These are phyloP conservation scores for Xylariales sp. DNA, from an alignment of 2,329 filamentous ascomycete genomes.

Conservation along the genomic window DNA sequence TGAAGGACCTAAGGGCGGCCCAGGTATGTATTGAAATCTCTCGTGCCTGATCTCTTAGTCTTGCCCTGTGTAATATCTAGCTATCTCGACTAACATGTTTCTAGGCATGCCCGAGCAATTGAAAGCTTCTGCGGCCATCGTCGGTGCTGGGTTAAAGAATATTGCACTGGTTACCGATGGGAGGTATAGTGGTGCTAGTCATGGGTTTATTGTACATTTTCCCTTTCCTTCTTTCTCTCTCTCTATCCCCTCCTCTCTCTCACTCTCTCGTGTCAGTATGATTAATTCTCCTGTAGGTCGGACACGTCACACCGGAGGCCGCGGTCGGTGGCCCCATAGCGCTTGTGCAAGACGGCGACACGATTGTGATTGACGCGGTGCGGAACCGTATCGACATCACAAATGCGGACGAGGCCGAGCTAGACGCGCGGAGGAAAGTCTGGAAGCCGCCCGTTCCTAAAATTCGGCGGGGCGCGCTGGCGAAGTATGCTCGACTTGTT, in stretches of 20 bases:
- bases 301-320: constrained; percentile 91
- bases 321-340: constrained; percentile 90
- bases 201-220: constrained; percentile 57
- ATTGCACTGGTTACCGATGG: constrained; percentile 66
- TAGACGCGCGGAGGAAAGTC: constrained; percentile 68
- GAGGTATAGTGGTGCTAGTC: constrained; percentile 85
- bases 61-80: too few species aligned
- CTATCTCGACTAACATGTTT: too few species aligned
- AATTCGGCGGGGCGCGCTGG: constrained; percentile 85
- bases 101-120: constrained; percentile 91
- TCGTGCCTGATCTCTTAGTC: too few species aligned
- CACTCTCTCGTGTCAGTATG: too few species aligned
- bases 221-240: too few species aligned
- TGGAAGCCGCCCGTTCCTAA: constrained; percentile 79
- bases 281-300: constrained; percentile 58
- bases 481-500: constrained; percentile 89
- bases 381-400: constrained; percentile 77
- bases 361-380: constrained; percentile 87
- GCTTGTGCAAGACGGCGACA: constrained; percentile 81
- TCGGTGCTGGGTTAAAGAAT: too few species aligned
- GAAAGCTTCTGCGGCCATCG: constrained; percentile 83
- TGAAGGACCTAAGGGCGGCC: constrained; percentile 92
- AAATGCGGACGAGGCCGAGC: constrained; percentile 75
- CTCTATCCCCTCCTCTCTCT: too few species aligned
- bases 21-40: constrained; percentile 55